Percentiles rank a stretch among this genome's conserved stretches.
phyloP scores from a whole-genome alignment of 331 rosid species.

The Saraca asoca region DNA sequence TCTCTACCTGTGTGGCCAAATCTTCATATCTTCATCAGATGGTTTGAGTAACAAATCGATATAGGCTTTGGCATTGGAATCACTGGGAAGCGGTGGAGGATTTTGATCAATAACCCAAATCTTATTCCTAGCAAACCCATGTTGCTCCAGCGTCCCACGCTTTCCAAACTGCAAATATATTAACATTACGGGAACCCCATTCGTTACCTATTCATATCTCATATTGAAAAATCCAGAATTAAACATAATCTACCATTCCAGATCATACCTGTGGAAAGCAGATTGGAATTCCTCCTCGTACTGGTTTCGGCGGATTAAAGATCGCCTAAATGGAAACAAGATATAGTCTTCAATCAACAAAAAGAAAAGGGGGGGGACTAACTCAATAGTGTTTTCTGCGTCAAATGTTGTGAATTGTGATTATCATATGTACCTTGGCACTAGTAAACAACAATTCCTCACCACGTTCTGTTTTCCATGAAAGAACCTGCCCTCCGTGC shows the following conservation, averaged over 20 bases:
- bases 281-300: slow-evolving; percentile 90
- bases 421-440: slow-evolving; percentile 53
- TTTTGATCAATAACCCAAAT: slow-evolving; percentile 64
- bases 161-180: slow-evolving; percentile 59
- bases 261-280: slow-evolving; percentile 83
- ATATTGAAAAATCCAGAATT: neutral
- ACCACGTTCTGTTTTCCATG: slow-evolving; percentile 75
- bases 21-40: slow-evolving; percentile 65
- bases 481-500: slow-evolving; percentile 90
- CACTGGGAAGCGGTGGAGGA: slow-evolving; percentile 64
- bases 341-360: neutral
- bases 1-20: slow-evolving; percentile 77
- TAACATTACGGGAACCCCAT: neutral
- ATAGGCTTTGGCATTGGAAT: slow-evolving; percentile 55
- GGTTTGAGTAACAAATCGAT: slow-evolving; percentile 78
- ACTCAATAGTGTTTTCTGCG: too few relatives aligned
- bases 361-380: neutral
- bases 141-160: slow-evolving; percentile 72
- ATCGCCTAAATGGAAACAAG: slow-evolving; percentile 54
- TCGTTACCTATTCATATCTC: neutral
- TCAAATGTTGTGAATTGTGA: too few relatives aligned
- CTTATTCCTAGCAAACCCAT: slow-evolving; percentile 88
- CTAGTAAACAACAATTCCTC: slow-evolving; percentile 80
- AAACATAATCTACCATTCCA: neutral
- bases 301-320: slow-evolving; percentile 73